These are phyloP conservation scores for Leccinum uliginosum DNA, from an alignment of 768 basidiomycete species.

Conservation along the genomic window DNA sequence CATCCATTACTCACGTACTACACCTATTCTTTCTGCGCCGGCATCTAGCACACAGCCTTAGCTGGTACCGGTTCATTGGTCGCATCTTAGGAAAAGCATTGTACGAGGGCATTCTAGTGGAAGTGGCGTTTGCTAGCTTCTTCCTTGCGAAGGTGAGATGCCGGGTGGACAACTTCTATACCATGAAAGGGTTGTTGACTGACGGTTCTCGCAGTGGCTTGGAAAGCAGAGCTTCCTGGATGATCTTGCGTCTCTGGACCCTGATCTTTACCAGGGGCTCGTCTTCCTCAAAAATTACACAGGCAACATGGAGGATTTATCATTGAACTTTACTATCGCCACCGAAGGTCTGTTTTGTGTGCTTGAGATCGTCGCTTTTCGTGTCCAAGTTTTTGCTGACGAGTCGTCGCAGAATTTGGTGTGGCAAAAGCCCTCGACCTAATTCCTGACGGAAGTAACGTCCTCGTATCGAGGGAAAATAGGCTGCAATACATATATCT, in stretches of 20 bases:
- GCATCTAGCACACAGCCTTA: constrained; percentile 67
- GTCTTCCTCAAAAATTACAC: constrained; percentile 90
- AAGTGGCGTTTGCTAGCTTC: constrained; percentile 93
- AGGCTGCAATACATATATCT: constrained; percentile 85
- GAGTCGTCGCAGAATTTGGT: constrained; percentile 64
- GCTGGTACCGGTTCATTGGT: constrained; percentile 93
- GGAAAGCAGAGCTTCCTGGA: constrained; percentile 90
- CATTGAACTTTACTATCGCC: constrained; percentile 85
- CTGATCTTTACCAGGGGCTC: constrained; percentile 87
- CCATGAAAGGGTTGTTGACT: background rate
- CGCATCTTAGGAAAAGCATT: constrained; percentile 93
- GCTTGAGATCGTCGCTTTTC: background rate
- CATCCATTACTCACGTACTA: background rate
- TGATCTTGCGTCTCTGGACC: constrained; percentile 87
- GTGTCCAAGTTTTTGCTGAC: background rate
- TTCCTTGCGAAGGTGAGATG: constrained; percentile 76
- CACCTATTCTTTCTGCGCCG: background rate
- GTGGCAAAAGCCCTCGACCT: constrained; percentile 72
- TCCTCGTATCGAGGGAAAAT: constrained; percentile 86
- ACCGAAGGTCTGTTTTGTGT: constrained; percentile 62
- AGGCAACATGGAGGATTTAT: constrained; percentile 81
- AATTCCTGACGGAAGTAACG: constrained; percentile 74
- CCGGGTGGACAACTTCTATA: background rate
- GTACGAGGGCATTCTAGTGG: constrained; percentile 93
- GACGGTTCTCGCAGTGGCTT: constrained; percentile 61